Conservation (phyloP, 352 stramenopile genomes). For the Pythium brachiatum region DNA sequence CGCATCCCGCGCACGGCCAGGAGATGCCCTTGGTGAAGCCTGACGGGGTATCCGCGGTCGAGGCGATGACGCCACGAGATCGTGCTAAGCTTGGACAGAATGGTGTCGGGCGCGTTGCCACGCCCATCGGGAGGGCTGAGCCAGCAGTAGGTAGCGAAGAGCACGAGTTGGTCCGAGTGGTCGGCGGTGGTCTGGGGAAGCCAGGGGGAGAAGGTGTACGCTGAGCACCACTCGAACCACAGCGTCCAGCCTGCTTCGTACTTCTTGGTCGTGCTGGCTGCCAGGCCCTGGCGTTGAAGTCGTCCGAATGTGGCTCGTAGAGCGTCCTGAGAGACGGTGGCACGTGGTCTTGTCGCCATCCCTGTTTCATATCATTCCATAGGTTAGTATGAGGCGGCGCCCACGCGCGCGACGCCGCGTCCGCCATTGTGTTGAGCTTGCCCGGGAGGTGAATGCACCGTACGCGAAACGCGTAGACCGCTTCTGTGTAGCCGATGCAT, state of each 20-base stretch:
- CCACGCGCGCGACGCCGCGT: conserved; percentile 26
- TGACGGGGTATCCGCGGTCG: conserved; percentile 21
- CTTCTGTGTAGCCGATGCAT: conserved; percentile 25
- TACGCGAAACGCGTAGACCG: conserved; percentile 17
- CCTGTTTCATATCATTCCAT: conserved; percentile 4
- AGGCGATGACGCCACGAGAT: conserved; percentile 31
- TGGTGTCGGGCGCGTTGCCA: conserved; percentile 26
- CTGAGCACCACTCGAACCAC: not conserved
- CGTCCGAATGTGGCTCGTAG: not conserved
- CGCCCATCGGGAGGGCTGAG: not conserved
- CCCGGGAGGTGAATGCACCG: conserved; percentile 15
- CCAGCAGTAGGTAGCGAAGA: conserved; percentile 11
- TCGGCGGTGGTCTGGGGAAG: not conserved
- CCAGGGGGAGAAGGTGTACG: not conserved
- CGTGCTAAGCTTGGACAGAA: conserved; percentile 31
- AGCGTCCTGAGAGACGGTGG: not conserved
- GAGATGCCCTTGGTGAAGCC: conserved; percentile 21
- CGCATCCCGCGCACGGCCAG: conserved; percentile 29
- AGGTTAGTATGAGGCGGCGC: not conserved
- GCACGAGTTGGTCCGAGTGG: not conserved
- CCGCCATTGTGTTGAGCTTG: conserved; percentile 28
- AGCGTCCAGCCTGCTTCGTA: not conserved
- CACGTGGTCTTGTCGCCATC: not conserved
- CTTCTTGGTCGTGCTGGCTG: not conserved
- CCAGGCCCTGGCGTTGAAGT: not conserved